Evolutionary conservation across 75 land plant genomes (phyloP).

Genomic region (Azolla pinnata): DNA sequence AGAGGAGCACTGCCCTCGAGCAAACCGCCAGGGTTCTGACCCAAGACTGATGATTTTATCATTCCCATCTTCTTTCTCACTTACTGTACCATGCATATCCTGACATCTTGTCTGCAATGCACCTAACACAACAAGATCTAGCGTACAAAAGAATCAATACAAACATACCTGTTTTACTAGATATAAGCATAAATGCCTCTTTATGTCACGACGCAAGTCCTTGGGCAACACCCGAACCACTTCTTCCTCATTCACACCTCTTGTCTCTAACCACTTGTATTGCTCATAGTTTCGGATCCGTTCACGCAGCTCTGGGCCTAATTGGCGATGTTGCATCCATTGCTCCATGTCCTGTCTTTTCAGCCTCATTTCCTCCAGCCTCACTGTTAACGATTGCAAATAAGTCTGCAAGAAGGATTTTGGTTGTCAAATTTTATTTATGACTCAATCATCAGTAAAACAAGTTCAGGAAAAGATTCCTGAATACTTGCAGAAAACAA

Average conservation of each 20-base stretch:
- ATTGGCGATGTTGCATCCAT: conserved; percentile 90
- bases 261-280: conserved; percentile 87
- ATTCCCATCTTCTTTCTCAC: too few relatives aligned
- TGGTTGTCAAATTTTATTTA: too few relatives aligned
- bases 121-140: neutral
- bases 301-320: conserved; percentile 55
- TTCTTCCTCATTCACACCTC: conserved; percentile 82
- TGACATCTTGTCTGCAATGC: neutral
- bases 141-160: neutral
- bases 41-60: too few relatives aligned
- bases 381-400: conserved; percentile 66
- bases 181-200: conserved; percentile 80
- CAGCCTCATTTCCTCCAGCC: conserved; percentile 87
- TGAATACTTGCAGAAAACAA: too few relatives aligned
- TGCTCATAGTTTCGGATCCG: conserved; percentile 76
- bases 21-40: too few relatives aligned
- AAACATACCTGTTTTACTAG: conserved; percentile 55
- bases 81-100: conserved; percentile 7
- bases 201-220: conserved; percentile 81
- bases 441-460: too few relatives aligned
- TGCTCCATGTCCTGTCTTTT: conserved; percentile 85
- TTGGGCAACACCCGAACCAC: conserved; percentile 60
- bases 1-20: too few relatives aligned
- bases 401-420: conserved; percentile 76
- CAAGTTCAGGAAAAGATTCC: too few relatives aligned